phyloP scores from a whole-genome alignment of 805 yeast genomes.

The Torulaspora indica region DNA sequence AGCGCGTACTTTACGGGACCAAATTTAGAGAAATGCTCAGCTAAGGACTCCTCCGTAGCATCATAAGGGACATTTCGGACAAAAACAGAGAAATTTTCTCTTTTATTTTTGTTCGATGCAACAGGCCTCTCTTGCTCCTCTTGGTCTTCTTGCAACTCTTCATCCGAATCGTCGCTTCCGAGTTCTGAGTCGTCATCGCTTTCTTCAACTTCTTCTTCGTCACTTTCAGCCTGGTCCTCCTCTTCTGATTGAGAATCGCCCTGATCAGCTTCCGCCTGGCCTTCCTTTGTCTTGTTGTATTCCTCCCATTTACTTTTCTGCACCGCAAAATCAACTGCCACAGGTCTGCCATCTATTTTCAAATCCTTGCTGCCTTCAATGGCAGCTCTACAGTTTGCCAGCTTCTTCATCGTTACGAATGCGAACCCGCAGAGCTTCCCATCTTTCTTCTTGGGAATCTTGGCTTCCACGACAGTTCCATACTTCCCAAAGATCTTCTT shows the following conservation, averaged over 20 bases:
- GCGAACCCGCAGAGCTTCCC: slow-evolving; percentile 95
- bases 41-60: slow-evolving; percentile 74
- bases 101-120: slow-evolving; percentile 46
- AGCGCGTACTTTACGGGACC: slow-evolving; percentile 90
- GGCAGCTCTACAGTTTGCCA: slow-evolving; percentile 72
- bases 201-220: slow-evolving; percentile 38
- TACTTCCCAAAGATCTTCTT: slow-evolving; percentile 64
- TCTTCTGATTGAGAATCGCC: slow-evolving; percentile 38
- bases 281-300: slow-evolving; percentile 44
- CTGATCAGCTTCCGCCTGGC: slow-evolving; percentile 38
- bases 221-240: slow-evolving; percentile 34
- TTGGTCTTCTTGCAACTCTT: slow-evolving; percentile 29
- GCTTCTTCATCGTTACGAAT: slow-evolving; percentile 82
- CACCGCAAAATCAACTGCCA: slow-evolving; percentile 90
- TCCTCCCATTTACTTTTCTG: slow-evolving; percentile 81
- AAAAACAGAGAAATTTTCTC: slow-evolving; percentile 69
- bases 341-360: slow-evolving; percentile 83
- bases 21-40: slow-evolving; percentile 71
- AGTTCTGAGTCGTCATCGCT: slow-evolving; percentile 33
- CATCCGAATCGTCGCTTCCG: slow-evolving; percentile 33
- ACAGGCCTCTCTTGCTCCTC: slow-evolving; percentile 37
- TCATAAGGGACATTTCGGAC: slow-evolving; percentile 94
- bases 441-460: slow-evolving; percentile 80
- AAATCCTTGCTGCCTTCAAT: slow-evolving; percentile 69
- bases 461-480: slow-evolving; percentile 85